Conservation (phyloP, 208 protist genomes). For the Trypanosoma brucei region DNA sequence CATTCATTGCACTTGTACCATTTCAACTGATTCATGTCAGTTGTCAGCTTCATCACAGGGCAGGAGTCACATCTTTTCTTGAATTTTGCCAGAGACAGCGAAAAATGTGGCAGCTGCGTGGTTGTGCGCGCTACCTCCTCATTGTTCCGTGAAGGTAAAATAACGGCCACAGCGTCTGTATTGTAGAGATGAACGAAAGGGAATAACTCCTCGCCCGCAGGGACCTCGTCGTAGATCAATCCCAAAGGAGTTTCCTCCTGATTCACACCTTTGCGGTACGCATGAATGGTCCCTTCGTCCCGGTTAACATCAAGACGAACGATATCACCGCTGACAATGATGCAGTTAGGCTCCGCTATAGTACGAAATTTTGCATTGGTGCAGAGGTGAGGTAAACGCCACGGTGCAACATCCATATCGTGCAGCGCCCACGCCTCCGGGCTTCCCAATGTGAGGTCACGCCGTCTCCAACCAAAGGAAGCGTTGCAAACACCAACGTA, state of each 20-base stretch:
- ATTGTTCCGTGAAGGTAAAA: constrained; percentile 56
- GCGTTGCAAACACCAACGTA: constrained; percentile 81
- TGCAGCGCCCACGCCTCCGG: constrained; percentile 87
- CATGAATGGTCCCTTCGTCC: constrained; percentile 67
- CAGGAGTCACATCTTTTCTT: constrained; percentile 74
- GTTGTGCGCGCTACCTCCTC: constrained; percentile 54
- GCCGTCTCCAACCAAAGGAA: constrained; percentile 63
- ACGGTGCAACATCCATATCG: constrained; percentile 85
- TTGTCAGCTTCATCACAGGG: constrained; percentile 48
- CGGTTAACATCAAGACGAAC: constrained; percentile 82
- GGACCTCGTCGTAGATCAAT: constrained; percentile 80
- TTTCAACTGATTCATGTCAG: constrained; percentile 25
- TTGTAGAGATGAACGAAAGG: constrained; percentile 89
- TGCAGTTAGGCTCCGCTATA: constrained; percentile 72
- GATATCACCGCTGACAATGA: constrained; percentile 86
- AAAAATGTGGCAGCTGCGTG: constrained; percentile 68
- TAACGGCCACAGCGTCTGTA: constrained; percentile 82
- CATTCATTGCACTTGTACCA: constrained; percentile 92
- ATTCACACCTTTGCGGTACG: constrained; percentile 77
- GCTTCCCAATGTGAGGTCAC: constrained; percentile 55
- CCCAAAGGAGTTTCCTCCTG: constrained; percentile 72
- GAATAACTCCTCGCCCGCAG: constrained; percentile 49
- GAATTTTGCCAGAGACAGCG: constrained; percentile 38
- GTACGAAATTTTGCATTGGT: constrained; percentile 50
- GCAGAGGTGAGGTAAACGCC: constrained; percentile 75